Percentiles rank a stretch among this genome's conserved stretches.
phyloP scores from a whole-genome alignment of 192 early-diverging fungal genomes.

The Diversispora eburnea region DNA sequence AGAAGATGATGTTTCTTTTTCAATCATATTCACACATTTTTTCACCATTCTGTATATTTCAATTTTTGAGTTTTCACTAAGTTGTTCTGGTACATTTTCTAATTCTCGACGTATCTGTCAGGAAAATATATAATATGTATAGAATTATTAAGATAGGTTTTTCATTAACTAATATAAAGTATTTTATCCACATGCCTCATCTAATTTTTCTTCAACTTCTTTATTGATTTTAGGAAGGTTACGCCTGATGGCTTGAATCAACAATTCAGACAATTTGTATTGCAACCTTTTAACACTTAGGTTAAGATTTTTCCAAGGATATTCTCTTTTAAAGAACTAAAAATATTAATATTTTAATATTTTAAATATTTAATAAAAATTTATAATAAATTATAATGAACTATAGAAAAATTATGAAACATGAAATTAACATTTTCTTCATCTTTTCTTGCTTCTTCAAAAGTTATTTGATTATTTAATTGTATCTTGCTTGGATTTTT shows the following conservation, averaged over 20 bases:
- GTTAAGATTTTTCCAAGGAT: not conserved
- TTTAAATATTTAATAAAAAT: not conserved
- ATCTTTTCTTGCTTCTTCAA: not conserved
- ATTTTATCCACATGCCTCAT: not conserved
- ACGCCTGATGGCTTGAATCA: conserved; percentile 10
- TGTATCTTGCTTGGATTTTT: conserved; percentile 37
- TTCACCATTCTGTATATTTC: conserved; percentile 6
- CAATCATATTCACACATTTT: not conserved
- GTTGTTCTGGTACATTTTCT: not conserved
- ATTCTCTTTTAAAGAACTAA: conserved; percentile 4
- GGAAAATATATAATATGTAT: not conserved
- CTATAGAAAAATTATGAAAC: not conserved
- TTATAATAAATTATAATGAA: not conserved
- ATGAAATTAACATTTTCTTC: not conserved
- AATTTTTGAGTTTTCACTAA: not conserved
- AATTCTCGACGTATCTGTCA: not conserved
- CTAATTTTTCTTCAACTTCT: conserved; percentile 13
- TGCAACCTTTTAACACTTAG: not conserved
- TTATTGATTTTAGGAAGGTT: conserved; percentile 9
- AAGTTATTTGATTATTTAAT: not conserved
- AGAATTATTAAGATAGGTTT: not conserved
- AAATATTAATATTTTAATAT: not conserved
- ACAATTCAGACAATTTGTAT: conserved; percentile 12
- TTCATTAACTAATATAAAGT: not conserved
- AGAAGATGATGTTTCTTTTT: not conserved